Percentiles rank a stretch among this genome's conserved stretches.
Evolutionary conservation across 2,329 filamentous ascomycete species (phyloP).

Genomic region (Lachnellula cervina): DNA sequence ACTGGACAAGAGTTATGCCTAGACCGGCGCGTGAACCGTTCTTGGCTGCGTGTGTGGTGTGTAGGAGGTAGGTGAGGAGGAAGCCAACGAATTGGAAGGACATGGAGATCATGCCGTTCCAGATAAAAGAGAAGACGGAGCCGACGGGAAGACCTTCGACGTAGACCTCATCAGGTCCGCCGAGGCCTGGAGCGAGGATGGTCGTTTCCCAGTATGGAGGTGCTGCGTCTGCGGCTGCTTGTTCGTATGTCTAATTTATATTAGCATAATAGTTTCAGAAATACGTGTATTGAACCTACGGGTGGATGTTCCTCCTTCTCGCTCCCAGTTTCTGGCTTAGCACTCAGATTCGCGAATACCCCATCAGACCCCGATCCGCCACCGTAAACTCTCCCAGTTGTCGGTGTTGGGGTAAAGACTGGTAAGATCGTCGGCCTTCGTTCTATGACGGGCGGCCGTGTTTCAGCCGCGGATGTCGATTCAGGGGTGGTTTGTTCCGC

Average conservation of each 20-base stretch:
- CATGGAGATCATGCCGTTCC: conserved; percentile 95
- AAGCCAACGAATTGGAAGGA: conserved; percentile 97
- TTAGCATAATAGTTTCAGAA: conserved; percentile 7
- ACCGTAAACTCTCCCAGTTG: conserved; percentile 54
- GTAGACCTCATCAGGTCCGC: conserved; percentile 90
- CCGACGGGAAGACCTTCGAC: conserved; percentile 93
- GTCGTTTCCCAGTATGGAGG: conserved; percentile 99
- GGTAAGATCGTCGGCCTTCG: conserved; percentile 26
- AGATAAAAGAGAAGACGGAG: conserved; percentile 79
- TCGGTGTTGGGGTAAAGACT: conserved; percentile 22
- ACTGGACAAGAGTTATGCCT: conserved; percentile 92
- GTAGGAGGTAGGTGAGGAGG: conserved; percentile 93
- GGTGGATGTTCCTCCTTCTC: conserved; percentile 86
- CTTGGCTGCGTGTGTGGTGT: conserved; percentile 97
- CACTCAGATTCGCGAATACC: conserved; percentile 91
- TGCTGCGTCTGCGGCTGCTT: conserved; percentile 91
- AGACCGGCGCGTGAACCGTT: conserved; percentile 93
- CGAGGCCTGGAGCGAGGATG: conserved; percentile 86
- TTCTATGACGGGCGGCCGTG: conserved; percentile 20
- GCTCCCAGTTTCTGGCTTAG: conserved; percentile 78
- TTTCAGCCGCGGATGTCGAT: conserved; percentile 16
- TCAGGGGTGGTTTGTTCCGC: conserved; percentile 29
- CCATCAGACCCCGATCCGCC: conserved; percentile 81
- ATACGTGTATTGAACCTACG: conserved; percentile 51
- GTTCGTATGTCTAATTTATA: conserved; percentile 77